phyloP scores from a whole-genome alignment of 169 alveolate species.

The Miamiensis avidus region DNA sequence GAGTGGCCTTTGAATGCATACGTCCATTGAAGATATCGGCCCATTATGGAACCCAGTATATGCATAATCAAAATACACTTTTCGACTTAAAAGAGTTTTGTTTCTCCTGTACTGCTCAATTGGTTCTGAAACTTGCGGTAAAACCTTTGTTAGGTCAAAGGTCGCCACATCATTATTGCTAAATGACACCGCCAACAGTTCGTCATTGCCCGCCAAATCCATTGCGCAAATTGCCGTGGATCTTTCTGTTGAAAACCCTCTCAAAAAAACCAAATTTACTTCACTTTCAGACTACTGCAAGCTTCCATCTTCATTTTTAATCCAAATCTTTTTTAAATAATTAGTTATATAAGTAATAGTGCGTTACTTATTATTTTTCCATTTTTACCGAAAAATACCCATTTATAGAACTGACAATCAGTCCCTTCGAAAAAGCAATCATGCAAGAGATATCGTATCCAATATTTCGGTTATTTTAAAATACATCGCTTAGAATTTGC shows the following conservation, averaged over 20 bases:
- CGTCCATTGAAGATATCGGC: slow-evolving; percentile 65
- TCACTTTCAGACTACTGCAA: slow-evolving; percentile 36
- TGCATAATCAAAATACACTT: slow-evolving; percentile 16
- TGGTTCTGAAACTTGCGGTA: slow-evolving; percentile 9
- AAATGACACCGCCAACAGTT: slow-evolving; percentile 11
- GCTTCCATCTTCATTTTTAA: slow-evolving; percentile 59
- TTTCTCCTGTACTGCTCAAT: background rate
- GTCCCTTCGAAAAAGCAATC: slow-evolving; percentile 59
- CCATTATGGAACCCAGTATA: slow-evolving; percentile 50
- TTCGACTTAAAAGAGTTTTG: slow-evolving; percentile 1
- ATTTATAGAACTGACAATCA: slow-evolving; percentile 58
- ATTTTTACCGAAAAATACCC: slow-evolving; percentile 53
- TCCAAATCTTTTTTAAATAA: slow-evolving; percentile 51
- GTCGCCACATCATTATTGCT: slow-evolving; percentile 23
- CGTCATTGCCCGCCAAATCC: slow-evolving; percentile 3
- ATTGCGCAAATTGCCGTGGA: slow-evolving; percentile 24
- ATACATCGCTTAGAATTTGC: background rate
- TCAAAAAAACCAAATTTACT: background rate
- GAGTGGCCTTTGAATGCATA: slow-evolving; percentile 71
- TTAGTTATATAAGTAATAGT: background rate
- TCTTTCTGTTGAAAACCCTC: slow-evolving; percentile 14
- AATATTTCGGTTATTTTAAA: background rate
- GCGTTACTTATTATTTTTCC: background rate
- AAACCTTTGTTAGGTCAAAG: slow-evolving; percentile 13
- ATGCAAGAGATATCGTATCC: background rate